Conservation (phyloP, 2,329 filamentous ascomycete species). For the Ceratocystis ficicola region DNA sequence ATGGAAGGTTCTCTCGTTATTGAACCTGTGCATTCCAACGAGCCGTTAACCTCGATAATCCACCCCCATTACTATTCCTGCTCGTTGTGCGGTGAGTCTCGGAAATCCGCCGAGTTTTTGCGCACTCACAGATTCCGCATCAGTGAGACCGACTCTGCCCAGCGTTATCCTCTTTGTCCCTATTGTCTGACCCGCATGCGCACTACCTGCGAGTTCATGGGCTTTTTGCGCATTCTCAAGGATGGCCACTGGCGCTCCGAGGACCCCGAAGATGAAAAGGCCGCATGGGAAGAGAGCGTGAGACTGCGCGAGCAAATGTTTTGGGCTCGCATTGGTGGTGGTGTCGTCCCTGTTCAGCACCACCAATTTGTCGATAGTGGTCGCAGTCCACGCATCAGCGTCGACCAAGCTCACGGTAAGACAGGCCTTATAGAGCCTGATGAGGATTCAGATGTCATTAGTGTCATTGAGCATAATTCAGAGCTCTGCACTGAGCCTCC, state of each 20-base stretch:
- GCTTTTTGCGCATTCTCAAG: conserved; percentile 80
- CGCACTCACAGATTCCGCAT: conserved; percentile 82
- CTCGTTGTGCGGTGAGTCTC: conserved; percentile 74
- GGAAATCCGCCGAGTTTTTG: conserved; percentile 57
- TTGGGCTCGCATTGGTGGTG: conserved; percentile 85
- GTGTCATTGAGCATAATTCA: conserved; percentile 6
- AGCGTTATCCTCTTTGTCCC: conserved; percentile 77
- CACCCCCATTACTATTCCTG: conserved; percentile 55
- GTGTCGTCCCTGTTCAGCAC: conserved; percentile 56
- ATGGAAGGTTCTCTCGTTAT: conserved; percentile 78
- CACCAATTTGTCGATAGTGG: not conserved
- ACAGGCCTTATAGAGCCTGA: conserved; percentile 3
- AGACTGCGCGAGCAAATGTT: conserved; percentile 89
- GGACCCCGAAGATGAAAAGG: conserved; percentile 69
- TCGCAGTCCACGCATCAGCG: conserved; percentile 30
- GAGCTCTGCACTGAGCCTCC: not conserved
- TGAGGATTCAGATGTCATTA: conserved; percentile 2
- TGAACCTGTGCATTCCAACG: conserved; percentile 62
- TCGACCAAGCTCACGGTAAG: conserved; percentile 19
- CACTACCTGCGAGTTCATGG: conserved; percentile 82
- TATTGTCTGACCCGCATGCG: conserved; percentile 77
- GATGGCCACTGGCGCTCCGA: conserved; percentile 85
- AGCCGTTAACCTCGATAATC: conserved; percentile 38
- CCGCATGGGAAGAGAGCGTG: conserved; percentile 90
- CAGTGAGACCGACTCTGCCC: conserved; percentile 73